Conservation (phyloP, 139 green algal species). For the Tetradesmus obliquus region DNA sequence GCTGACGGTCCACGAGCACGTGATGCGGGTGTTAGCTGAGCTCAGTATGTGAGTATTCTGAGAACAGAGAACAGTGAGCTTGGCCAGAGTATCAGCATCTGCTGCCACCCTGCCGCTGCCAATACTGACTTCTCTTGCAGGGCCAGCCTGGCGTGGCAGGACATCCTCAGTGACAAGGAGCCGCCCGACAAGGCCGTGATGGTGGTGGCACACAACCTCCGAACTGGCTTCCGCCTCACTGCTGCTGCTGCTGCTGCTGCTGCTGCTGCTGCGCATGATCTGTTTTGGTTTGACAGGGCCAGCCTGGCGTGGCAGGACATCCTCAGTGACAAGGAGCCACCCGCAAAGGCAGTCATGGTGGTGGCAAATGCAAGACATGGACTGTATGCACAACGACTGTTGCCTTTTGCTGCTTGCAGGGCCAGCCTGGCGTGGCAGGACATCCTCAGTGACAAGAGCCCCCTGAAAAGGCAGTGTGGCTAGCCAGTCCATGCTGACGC, state of each 20-base stretch:
- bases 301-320: slow-evolving; percentile 88
- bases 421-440: slow-evolving; percentile 87
- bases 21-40: too few relatives aligned
- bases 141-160: slow-evolving; percentile 87
- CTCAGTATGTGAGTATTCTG: too few relatives aligned
- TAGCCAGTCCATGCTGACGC: too few relatives aligned
- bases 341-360: slow-evolving; percentile 54
- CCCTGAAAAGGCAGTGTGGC: not conserved
- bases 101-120: not conserved
- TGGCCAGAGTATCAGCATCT: too few relatives aligned
- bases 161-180: slow-evolving; percentile 63
- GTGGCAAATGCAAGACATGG: slow-evolving; percentile 68
- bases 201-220: slow-evolving; percentile 88
- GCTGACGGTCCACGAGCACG: too few relatives aligned
- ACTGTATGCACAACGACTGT: not conserved
- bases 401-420: slow-evolving; percentile 77
- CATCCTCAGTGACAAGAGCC: slow-evolving; percentile 61
- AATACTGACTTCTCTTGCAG: slow-evolving; percentile 61
- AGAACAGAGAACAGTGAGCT: too few relatives aligned
- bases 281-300: slow-evolving; percentile 76
- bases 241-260: not conserved
- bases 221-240: too few relatives aligned
- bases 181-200: not conserved
- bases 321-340: slow-evolving; percentile 49
- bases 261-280: not conserved